These are phyloP conservation scores for Pseudogymnoascus sp. DNA, from an alignment of 2,329 filamentous ascomycete genomes.

Conservation along the genomic window DNA sequence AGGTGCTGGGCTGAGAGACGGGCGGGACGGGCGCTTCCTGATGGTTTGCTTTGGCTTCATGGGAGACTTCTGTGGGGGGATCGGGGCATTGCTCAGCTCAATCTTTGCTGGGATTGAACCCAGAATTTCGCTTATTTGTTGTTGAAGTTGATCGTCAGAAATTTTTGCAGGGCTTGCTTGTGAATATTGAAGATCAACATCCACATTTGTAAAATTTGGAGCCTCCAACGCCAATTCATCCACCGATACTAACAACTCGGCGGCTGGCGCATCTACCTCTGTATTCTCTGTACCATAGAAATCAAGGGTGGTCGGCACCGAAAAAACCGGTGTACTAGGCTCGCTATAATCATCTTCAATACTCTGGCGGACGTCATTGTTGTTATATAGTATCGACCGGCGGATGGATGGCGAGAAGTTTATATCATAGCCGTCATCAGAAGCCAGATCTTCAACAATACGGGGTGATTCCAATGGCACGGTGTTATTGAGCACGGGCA, in stretches of 20 bases:
- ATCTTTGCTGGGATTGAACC: constrained; percentile 73
- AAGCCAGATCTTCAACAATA: not conserved
- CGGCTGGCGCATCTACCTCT: not conserved
- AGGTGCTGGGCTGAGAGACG: constrained; percentile 22
- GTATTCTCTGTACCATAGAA: not conserved
- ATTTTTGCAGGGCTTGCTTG: constrained; percentile 20
- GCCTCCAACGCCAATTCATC: constrained; percentile 16
- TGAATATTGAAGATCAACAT: constrained; percentile 17
- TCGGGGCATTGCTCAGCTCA: constrained; percentile 34
- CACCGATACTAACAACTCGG: not conserved
- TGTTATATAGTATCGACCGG: not conserved
- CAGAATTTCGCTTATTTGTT: constrained; percentile 72
- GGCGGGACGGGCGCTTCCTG: constrained; percentile 20
- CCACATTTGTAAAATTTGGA: constrained; percentile 20
- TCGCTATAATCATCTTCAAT: not conserved
- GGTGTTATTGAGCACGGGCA: not conserved
- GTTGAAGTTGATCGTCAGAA: constrained; percentile 60
- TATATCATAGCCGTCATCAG: not conserved
- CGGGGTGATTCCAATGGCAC: not conserved
- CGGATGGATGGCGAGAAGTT: constrained; percentile 1
- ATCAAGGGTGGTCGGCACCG: not conserved
- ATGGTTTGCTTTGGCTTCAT: not conserved
- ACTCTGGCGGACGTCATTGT: not conserved
- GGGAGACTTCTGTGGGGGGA: constrained; percentile 19
- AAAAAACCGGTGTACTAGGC: not conserved